Base-by-base conservation (phyloP, 2,329 filamentous ascomycete species). In the Xylaria digitata region DNA sequence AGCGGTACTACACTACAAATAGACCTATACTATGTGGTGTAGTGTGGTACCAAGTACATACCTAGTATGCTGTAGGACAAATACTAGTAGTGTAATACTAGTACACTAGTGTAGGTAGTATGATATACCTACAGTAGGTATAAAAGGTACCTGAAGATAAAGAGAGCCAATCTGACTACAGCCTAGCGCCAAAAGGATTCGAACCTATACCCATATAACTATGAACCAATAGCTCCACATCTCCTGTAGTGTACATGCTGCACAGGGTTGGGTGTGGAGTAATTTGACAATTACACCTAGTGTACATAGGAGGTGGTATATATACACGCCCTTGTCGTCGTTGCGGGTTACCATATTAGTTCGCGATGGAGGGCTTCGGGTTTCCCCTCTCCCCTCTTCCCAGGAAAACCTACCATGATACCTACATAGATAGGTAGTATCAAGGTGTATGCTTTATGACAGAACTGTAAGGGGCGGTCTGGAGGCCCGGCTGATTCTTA, bases 301-400 rank as follows among this genome's bases (percentile, higher is more conserved):
- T 30, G 40, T 45, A 55, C 13, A 37, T 50, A 50, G 46, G 11
- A 26, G 26, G 26, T 26, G 26, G 26, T 26, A 26, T 42, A 15
- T 42, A 17, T 32, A 42, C 13, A 21, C 34, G n/a, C 57, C n/a
- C 42, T 45, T 66, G 3, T 26, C 50, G 8, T 55, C 40, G 52
- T 45, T 46, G 65, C 68, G 68, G 68, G 61, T 63, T 70, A 68
- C 68, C 68, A 50, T 53, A 63, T 69, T 67, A 19, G 65, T 62
- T 65, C 57, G 60, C 37, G 32, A 65, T 63, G 55, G 64, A 37
- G 46, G 45, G 40, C 52, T 55, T 70, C 65, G 62, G 65, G 54
- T 56, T 63, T 32, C 61, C 68, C 58, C 42, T 54, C 58, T 55
- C 52, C 26, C 53, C 61, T 63, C 66, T 66, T 40, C 65, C 40